These are phyloP conservation scores for Hypoxylon rubiginosum DNA, from an alignment of 2,329 filamentous ascomycete genomes.

Conservation along the genomic window DNA sequence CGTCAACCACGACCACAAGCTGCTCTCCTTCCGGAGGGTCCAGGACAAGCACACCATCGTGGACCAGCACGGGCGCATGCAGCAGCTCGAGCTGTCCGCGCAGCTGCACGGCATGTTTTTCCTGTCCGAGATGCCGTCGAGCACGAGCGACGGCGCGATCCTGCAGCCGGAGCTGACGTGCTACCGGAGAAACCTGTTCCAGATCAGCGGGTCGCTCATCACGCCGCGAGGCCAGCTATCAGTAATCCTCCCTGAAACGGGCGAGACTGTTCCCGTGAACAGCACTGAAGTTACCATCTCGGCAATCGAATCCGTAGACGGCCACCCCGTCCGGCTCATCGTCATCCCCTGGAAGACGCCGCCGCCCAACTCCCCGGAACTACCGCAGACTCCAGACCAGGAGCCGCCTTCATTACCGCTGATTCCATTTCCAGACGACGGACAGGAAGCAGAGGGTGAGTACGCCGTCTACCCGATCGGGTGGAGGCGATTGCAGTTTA, in stretches of 20 bases:
- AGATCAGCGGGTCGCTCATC: slow-evolving; percentile 91
- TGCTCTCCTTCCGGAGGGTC: slow-evolving; percentile 69
- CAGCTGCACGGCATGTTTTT: slow-evolving; percentile 93
- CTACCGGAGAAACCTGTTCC: slow-evolving; percentile 95
- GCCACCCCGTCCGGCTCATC: slow-evolving; percentile 91
- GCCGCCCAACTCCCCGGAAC: slow-evolving; percentile 79
- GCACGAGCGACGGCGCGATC: slow-evolving; percentile 67
- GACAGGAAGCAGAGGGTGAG: slow-evolving; percentile 75
- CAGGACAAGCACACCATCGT: slow-evolving; percentile 73
- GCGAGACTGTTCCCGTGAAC: slow-evolving; percentile 84
- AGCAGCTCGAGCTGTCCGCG: slow-evolving; percentile 74
- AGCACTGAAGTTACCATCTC: slow-evolving; percentile 90
- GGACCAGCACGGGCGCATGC: slow-evolving; percentile 70
- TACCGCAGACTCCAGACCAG: slow-evolving; percentile 77
- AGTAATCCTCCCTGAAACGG: slow-evolving; percentile 81
- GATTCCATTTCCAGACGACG: slow-evolving; percentile 74
- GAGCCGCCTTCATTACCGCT: slow-evolving; percentile 88
- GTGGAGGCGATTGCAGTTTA: slow-evolving; percentile 93
- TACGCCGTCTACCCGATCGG: slow-evolving; percentile 92
- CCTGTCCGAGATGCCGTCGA: slow-evolving; percentile 81
- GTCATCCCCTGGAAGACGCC: slow-evolving; percentile 99
- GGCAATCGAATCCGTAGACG: slow-evolving; percentile 94
- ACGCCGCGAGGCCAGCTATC: slow-evolving; percentile 83
- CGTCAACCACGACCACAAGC: slow-evolving; percentile 72
- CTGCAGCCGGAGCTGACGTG: slow-evolving; percentile 89